phyloP scores from a whole-genome alignment of 208 protist genomes.

The Trypanosoma brucei region DNA sequence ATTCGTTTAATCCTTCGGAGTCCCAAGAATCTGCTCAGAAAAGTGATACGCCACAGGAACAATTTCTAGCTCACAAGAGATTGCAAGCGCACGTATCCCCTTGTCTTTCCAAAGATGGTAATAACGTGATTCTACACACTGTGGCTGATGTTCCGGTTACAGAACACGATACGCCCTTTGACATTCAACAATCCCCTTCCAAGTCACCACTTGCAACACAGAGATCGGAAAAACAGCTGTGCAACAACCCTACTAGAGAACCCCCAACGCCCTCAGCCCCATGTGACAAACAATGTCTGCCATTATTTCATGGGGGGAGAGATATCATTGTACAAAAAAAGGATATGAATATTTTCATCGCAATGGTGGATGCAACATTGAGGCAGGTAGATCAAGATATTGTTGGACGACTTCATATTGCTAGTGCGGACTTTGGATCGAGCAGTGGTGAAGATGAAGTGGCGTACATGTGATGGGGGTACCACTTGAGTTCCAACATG shows the following conservation, averaged over 20 bases:
- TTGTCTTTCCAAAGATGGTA: no score
- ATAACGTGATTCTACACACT: no score
- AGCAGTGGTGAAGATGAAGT: constrained; percentile 18
- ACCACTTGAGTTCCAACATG: background rate
- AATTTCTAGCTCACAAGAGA: no score
- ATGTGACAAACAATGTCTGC: constrained; percentile 25
- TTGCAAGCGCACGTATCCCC: no score
- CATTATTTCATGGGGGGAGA: constrained; percentile 46
- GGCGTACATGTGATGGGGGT: constrained; percentile 1
- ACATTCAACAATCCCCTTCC: no score
- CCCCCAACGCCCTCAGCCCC: no score
- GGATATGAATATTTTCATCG: constrained; percentile 36
- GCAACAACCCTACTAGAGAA: no score
- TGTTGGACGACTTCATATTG: constrained; percentile 12
- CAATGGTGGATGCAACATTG: constrained; percentile 30
- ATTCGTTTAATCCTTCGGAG: background rate
- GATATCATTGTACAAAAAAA: constrained; percentile 27
- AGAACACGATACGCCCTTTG: no score
- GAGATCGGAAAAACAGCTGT: no score
- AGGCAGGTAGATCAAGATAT: constrained; percentile 34
- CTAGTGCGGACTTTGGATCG: constrained; percentile 17
- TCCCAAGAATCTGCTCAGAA: constrained; percentile 5
- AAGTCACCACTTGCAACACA: no score
- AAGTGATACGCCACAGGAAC: constrained; percentile 3
- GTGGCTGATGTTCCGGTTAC: no score